Evolutionary conservation across 495 filamentous ascomycete species (phyloP).

Genomic region (Acidomyces sp.): DNA sequence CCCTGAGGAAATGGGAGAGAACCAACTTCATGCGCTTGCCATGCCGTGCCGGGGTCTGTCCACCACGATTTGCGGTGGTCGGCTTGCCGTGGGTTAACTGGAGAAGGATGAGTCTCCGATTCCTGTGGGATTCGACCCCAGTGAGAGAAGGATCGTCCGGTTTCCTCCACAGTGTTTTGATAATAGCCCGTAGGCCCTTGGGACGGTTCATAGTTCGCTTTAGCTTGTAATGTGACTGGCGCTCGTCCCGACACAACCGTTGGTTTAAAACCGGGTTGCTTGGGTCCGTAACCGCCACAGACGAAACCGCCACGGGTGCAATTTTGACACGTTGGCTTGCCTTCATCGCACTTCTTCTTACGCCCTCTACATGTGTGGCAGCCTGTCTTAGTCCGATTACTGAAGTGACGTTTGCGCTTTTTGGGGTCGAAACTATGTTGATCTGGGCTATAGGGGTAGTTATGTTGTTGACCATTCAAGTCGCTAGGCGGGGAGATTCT

Average conservation of each 20-base stretch:
- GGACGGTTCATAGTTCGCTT: neutral
- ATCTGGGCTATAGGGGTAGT: conserved; percentile 6
- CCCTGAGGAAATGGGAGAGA: neutral
- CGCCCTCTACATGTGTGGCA: conserved; percentile 88
- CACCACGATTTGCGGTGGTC: too few species aligned
- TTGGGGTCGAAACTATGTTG: conserved; percentile 8
- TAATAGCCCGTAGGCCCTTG: conserved; percentile 1
- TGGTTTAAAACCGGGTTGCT: conserved; percentile 51
- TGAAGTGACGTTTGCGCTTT: conserved; percentile 42
- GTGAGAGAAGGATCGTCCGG: conserved; percentile 1
- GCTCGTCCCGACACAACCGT: neutral
- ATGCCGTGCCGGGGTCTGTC: too few species aligned
- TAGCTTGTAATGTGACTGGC: conserved; percentile 2
- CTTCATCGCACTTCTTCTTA: conserved; percentile 98
- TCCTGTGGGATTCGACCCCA: neutral
- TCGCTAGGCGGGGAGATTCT: neutral
- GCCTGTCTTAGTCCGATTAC: conserved; percentile 92
- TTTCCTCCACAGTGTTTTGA: neutral
- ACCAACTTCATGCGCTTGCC: neutral
- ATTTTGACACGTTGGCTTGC: conserved; percentile 88
- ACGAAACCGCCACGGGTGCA: conserved; percentile 83
- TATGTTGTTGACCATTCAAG: neutral
- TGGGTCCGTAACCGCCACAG: conserved; percentile 84
- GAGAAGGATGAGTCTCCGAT: too few species aligned
- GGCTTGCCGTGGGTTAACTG: too few species aligned